Base-by-base conservation (phyloP, 1,284 basidiomycete genomes). In the Tylopilus sp. region DNA sequence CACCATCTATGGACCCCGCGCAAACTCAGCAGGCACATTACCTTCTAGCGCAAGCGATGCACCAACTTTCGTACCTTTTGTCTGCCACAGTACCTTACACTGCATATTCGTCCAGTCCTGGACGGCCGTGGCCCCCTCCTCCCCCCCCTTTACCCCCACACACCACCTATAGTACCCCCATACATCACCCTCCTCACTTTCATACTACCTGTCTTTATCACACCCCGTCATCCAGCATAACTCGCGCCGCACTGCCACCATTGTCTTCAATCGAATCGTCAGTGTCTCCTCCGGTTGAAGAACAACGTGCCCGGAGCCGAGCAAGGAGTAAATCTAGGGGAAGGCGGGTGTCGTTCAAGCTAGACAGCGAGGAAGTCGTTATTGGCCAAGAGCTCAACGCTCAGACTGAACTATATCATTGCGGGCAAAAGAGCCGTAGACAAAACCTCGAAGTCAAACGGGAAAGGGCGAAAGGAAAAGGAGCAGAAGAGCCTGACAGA, bases 21-120 rank as follows among this genome's bases (percentile, higher is more conserved):
- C 63, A 67, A 44, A 41, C 66, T 18, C 63, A 65, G 18, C 64
- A 68, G 13, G 64, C 66, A 28, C 66, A 69, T 12, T 61, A 59
- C 31, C 60, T 65, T 41, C 37, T 65, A 25, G 58, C 58, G 3
- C 63, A 65, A 50, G 65, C 66, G 18, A 65, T 65, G 58, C 61
- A 69, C 11, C 66, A 69, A 28, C 56, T 65, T 31, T 61, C 63
- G 29, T 69, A 55, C 34, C 36, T 68, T 26, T 40, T 65, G 34
- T 69, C 66, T 31, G 42, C 60, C 10, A 61, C 64, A 2, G 53
- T 68, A 48, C 62, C 60, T n/a, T 66, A 64, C 13, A 12, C 49
- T 37, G 23, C 45, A 37, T 66, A 55, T 41, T 10, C 39, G 19
- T 23, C 58, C 23, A 49, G 40, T 40, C 47, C 60, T 4, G 43